A percentile compares a stretch with the other conserved stretches of the same genome.
Evolutionary conservation across 805 yeast species (phyloP).

Genomic region (Pichia rugopelliculosa): DNA sequence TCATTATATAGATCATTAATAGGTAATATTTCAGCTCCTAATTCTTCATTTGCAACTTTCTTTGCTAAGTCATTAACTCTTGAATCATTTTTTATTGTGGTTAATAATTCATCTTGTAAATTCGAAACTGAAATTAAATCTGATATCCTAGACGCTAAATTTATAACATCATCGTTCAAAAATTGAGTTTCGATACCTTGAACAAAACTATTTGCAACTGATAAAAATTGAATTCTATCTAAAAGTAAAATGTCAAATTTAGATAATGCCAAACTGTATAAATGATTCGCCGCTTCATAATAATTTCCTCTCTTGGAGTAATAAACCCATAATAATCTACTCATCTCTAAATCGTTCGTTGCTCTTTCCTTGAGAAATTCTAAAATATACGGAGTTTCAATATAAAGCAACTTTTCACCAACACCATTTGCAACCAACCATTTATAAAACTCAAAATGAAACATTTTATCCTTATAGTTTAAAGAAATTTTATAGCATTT

Average conservation of each 20-base stretch:
- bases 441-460: slow-evolving; percentile 86
- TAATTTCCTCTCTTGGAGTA: slow-evolving; percentile 76
- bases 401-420: slow-evolving; percentile 67
- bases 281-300: slow-evolving; percentile 76
- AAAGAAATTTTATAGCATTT: slow-evolving; percentile 69
- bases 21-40: slow-evolving; percentile 59
- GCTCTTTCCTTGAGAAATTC: slow-evolving; percentile 69
- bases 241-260: slow-evolving; percentile 60
- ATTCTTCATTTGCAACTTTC: slow-evolving; percentile 40
- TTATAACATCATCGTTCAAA: slow-evolving; percentile 68
- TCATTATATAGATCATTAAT: slow-evolving; percentile 78
- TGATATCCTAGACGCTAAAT: slow-evolving; percentile 58
- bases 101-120: slow-evolving; percentile 63
- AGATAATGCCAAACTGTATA: slow-evolving; percentile 67
- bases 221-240: slow-evolving; percentile 77
- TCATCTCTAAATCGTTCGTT: slow-evolving; percentile 56
- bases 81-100: slow-evolving; percentile 42
- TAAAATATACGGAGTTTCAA: slow-evolving; percentile 75
- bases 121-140: slow-evolving; percentile 83
- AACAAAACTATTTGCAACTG: slow-evolving; percentile 90
- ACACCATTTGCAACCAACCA: slow-evolving; percentile 81
- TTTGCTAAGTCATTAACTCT: slow-evolving; percentile 44
- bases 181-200: slow-evolving; percentile 75
- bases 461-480: slow-evolving; percentile 68
- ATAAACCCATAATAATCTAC: slow-evolving; percentile 82